Conservation (phyloP, 805 yeast genomes). For the Candida silvicultrix region DNA sequence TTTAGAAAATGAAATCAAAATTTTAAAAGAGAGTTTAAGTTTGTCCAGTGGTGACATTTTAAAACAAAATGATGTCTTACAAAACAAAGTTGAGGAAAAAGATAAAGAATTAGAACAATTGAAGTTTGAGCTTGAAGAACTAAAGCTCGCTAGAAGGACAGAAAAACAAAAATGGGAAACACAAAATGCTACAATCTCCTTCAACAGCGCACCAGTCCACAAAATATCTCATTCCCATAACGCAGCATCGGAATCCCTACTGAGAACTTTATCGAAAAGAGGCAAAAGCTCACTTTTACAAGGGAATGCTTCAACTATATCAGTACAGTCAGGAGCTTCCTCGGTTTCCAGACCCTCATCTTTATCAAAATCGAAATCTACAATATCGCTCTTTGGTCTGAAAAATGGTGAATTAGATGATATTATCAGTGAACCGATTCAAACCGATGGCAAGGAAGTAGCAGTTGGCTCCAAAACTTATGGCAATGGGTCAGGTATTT, state of each 20-base stretch:
- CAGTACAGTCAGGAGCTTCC: not conserved
- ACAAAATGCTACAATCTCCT: constrained; percentile 1
- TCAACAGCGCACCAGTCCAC: not conserved
- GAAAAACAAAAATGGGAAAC: constrained; percentile 43
- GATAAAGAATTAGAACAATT: constrained; percentile 52
- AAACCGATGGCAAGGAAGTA: no score
- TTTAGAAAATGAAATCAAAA: constrained; percentile 23
- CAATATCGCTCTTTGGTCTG: not conserved
- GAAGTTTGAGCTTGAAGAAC: constrained; percentile 51
- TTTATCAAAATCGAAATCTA: not conserved
- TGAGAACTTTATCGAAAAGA: constrained; percentile 35
- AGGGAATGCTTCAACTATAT: not conserved
- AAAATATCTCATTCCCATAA: not conserved
- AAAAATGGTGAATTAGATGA: not conserved
- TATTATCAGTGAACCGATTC: not conserved
- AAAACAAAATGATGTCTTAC: constrained; percentile 47
- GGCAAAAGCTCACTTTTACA: constrained; percentile 1
- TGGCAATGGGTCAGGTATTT: not conserved
- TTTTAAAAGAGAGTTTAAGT: constrained; percentile 8
- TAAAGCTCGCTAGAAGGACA: constrained; percentile 45
- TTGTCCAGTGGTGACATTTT: constrained; percentile 19
- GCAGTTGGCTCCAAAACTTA: no score
- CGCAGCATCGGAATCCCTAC: constrained; percentile 25
- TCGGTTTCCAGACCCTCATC: not conserved
- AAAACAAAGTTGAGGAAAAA: constrained; percentile 54